These are phyloP conservation scores for maize (Zea mays) DNA, from an alignment of 176 grass and related monocot genomes.

Conservation along the genomic window Zm-B73-REFERENCE-NAM-5.0 NC_050097.1:243008001-243008500, in stretches of 20 bases:
- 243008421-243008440: constrained; percentile 36
- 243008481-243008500: constrained; percentile 18
- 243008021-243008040: no score
- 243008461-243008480: background rate
- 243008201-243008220: background rate
- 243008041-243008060: no score
- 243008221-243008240: no score
- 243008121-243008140: no score
- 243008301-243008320: constrained; percentile 83
- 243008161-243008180: no score
- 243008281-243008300: constrained; percentile 84
- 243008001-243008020: no score
- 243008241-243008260: no score
- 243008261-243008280: background rate
- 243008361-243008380: background rate
- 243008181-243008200: background rate
- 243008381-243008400: background rate
- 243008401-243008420: constrained; percentile 13
- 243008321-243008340: constrained; percentile 87
- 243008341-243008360: constrained; percentile 41
- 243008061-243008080: no score
- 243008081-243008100: no score
- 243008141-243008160: no score
- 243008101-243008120: no score
- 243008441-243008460: constrained; percentile 24